phyloP scores from a whole-genome alignment of 345 rosid species.

The Cardamine chenopodiifolia region DNA sequence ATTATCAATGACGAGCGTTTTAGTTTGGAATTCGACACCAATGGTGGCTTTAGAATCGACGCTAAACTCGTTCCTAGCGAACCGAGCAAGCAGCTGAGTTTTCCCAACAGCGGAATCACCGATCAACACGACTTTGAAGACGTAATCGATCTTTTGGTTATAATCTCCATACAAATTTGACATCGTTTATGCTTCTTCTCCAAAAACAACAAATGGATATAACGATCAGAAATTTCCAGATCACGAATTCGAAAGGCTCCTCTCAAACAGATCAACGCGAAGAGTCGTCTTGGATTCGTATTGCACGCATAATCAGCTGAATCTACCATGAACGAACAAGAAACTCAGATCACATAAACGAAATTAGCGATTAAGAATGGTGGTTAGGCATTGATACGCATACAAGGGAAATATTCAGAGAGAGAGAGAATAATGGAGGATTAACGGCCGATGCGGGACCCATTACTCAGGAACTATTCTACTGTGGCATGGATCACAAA shows the following conservation, averaged over 20 bases:
- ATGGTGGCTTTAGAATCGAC: constrained; percentile 84
- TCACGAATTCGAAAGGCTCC: constrained; percentile 19
- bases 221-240: constrained; percentile 15
- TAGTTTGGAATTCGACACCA: constrained; percentile 89
- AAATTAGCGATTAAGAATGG: neutral
- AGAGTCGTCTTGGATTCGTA: constrained; percentile 28
- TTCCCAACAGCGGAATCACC: constrained; percentile 90
- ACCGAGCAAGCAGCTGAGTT: constrained; percentile 76
- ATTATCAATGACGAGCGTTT: constrained; percentile 71
- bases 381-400: neutral
- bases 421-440: constrained; percentile 37
- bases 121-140: constrained; percentile 77
- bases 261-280: constrained; percentile 29
- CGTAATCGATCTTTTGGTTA: constrained; percentile 84
- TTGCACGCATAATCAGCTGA: constrained; percentile 6
- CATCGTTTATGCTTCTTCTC: constrained; percentile 38
- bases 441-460: constrained; percentile 63
- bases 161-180: constrained; percentile 76
- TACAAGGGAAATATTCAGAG: constrained; percentile 1
- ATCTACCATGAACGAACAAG: constrained; percentile 32
- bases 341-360: constrained; percentile 9
- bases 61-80: constrained; percentile 80
- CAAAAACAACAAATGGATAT: neutral
- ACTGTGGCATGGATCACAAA: neutral
- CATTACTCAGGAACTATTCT: constrained; percentile 31